Base-by-base conservation (phyloP, 768 basidiomycete species). In the Boletus huronensis region DNA sequence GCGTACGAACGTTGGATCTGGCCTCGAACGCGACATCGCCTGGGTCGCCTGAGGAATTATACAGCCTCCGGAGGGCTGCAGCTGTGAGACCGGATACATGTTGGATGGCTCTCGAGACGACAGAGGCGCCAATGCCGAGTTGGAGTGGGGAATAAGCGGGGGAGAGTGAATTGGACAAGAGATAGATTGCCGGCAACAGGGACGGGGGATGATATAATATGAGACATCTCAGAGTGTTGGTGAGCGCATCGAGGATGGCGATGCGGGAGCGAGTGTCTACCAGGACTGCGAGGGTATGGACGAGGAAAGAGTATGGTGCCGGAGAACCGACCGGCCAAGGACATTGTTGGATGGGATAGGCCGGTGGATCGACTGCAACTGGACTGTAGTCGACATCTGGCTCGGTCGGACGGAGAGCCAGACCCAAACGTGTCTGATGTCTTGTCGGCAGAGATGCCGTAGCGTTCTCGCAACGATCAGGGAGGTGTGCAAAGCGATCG, bases 1-100 rank as follows among this genome's bases (percentile, higher is more conserved):
- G 76, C 5, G 89, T 89, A 40, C 89, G 79, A 21, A 90, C 70
- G 53, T 81, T 88, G 4, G 83, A 82, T 66, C 88, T 93, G 10
- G 93, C 91, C 53, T 83, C 81, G 62, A 84, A 93, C 1, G 94
- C 94, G 8, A 94, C 90, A 65, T 94, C 91, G 0, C 94, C 94
- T 25, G 83, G 80, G 70, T 97, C 94, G 5, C 94, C 94, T 32
- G 76, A 82, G 41, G 79, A 73, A 58, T 84, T 87, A 67, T 90
- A 90, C 14, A 93, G 69, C 52, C 75, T 79, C 69, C 75, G 84
- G 43, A 87, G 77, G 13, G 85, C 79, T 8, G 76, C 68, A 19
- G 77, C 61, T 6, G 81, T 79, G 29, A 88, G 72, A 21, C 88
- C 88, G 16, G 88, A 90, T 31, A 88, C 79, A 55, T 84, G 79